A percentile compares a stretch with the other conserved stretches of the same genome.
Evolutionary conservation across 2,329 filamentous ascomycete genomes (phyloP).

Genomic region (Aspergillus sp.): DNA sequence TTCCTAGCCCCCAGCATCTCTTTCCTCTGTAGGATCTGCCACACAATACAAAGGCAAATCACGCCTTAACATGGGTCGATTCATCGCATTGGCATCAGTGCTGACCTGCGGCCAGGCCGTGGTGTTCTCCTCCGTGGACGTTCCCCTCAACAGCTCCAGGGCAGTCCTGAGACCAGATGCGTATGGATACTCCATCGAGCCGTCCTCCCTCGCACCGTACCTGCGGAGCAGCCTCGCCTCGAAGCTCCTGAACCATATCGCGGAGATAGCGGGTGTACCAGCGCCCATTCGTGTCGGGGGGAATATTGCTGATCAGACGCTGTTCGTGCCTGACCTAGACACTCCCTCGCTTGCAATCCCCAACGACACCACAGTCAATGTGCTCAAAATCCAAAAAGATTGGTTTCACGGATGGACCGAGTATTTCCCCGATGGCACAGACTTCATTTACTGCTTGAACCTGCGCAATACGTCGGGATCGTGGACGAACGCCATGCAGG

Average conservation of each 20-base stretch:
- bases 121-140: background rate
- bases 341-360: conserved; percentile 1
- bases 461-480: conserved; percentile 2
- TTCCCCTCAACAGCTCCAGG: background rate
- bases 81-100: background rate
- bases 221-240: conserved; percentile 1
- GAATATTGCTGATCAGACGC: conserved; percentile 8
- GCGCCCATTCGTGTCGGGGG: conserved; percentile 5
- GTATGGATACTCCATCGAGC: conserved; percentile 10
- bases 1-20: too few species aligned
- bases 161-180: conserved; percentile 1
- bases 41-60: too few species aligned
- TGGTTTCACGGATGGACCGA: conserved; percentile 7
- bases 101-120: background rate
- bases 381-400: background rate
- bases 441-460: conserved; percentile 6
- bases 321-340: background rate
- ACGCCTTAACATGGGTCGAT: background rate
- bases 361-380: conserved; percentile 5
- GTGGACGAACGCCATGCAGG: conserved; percentile 6
- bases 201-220: conserved; percentile 1
- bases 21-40: too few species aligned
- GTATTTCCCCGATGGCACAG: conserved; percentile 3
- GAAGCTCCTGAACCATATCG: background rate
- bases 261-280: background rate